Percentiles rank a stretch among this genome's conserved stretches.
phyloP scores from a whole-genome alignment of 257 asterid genomes.

The Vinca minor region DNA sequence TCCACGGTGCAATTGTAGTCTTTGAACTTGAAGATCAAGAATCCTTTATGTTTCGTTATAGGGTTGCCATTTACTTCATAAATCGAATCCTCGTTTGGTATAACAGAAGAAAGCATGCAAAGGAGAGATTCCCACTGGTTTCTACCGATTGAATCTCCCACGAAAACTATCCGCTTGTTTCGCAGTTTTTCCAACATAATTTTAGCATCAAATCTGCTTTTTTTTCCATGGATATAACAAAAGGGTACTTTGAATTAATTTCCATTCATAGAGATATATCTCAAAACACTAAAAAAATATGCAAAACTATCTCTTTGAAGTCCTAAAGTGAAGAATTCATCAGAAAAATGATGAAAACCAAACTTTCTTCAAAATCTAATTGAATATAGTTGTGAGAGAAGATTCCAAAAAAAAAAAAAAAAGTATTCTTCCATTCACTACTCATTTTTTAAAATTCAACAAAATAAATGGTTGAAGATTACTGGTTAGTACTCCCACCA shows the following conservation, averaged over 20 bases:
- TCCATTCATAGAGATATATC: no score
- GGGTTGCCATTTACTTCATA: conserved; percentile 87
- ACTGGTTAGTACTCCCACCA: no score
- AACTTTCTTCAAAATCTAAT: no score
- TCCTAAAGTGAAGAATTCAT: neutral
- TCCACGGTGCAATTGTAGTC: conserved; percentile 86
- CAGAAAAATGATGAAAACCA: no score
- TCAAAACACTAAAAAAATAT: no score
- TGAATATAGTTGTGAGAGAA: no score
- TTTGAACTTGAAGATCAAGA: conserved; percentile 55
- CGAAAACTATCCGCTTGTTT: conserved; percentile 70
- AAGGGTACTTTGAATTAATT: no score
- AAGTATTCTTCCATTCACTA: no score
- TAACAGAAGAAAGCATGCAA: conserved; percentile 76
- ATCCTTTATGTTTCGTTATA: conserved; percentile 90
- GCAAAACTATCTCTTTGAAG: neutral
- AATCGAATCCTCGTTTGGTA: conserved; percentile 41
- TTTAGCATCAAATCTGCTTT: conserved; percentile 64
- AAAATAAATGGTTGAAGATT: no score
- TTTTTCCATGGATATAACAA: conserved; percentile 2
- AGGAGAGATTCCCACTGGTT: conserved; percentile 98
- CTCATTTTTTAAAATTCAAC: no score
- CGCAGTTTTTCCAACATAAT: conserved; percentile 66
- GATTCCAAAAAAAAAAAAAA: no score
- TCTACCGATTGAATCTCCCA: conserved; percentile 96